phyloP scores from a whole-genome alignment of 495 filamentous ascomycete species.

The Aspergillus indologenus region DNA sequence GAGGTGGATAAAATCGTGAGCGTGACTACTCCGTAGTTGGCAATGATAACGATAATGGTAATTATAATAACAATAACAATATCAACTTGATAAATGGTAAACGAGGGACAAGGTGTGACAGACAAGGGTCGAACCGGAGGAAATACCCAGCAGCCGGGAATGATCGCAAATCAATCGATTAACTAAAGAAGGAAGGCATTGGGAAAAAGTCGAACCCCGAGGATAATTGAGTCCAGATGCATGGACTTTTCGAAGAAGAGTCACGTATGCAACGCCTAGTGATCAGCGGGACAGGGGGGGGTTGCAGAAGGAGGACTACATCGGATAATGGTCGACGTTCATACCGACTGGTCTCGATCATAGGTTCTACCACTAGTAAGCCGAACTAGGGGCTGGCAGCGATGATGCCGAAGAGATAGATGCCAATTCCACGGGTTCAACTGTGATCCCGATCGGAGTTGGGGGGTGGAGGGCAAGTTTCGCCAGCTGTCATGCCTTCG shows the following conservation, averaged over 20 bases:
- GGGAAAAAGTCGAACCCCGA: slow-evolving; percentile 12
- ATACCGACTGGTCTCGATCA: neutral
- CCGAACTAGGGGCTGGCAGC: slow-evolving; percentile 2
- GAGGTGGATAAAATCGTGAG: slow-evolving; percentile 2
- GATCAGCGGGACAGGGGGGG: slow-evolving; percentile 8
- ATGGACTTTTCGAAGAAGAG: slow-evolving; percentile 20
- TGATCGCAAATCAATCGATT: slow-evolving; percentile 18
- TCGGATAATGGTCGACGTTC: slow-evolving; percentile 7
- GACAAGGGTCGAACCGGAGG: slow-evolving; percentile 8
- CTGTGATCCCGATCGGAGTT: neutral
- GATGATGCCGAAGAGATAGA: neutral
- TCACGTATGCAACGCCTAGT: slow-evolving; percentile 18
- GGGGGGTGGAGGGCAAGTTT: too few relatives aligned
- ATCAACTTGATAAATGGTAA: too few relatives aligned
- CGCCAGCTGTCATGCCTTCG: neutral
- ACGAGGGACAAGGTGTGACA: slow-evolving; percentile 1
- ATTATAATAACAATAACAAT: neutral
- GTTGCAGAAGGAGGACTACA: slow-evolving; percentile 6
- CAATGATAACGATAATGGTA: neutral
- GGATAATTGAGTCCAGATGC: slow-evolving; percentile 18
- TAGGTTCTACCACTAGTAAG: neutral
- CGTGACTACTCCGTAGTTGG: neutral
- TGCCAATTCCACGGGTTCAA: neutral
- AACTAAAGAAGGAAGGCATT: slow-evolving; percentile 9
- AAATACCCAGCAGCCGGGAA: slow-evolving; percentile 10